Conservation (phyloP, 805 yeast genomes). For the Candida andamanensis region DNA sequence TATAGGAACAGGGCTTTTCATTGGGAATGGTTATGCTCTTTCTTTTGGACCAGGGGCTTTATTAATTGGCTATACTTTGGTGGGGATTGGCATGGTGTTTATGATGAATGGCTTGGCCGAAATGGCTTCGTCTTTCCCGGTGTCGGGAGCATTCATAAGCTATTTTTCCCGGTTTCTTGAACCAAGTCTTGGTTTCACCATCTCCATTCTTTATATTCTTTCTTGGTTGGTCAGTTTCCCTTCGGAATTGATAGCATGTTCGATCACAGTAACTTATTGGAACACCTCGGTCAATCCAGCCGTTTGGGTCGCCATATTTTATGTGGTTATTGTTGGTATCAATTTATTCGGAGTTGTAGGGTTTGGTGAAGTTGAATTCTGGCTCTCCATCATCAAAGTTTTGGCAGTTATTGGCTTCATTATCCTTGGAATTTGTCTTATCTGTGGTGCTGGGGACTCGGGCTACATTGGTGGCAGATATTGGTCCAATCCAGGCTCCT, state of each 20-base stretch:
- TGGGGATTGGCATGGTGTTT: slow-evolving; percentile 51
- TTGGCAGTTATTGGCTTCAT: slow-evolving; percentile 31
- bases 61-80: slow-evolving; percentile 52
- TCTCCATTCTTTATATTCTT: slow-evolving; percentile 29
- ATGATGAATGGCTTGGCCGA: slow-evolving; percentile 63
- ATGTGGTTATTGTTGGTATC: slow-evolving; percentile 21
- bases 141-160: slow-evolving; percentile 35
- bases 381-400: slow-evolving; percentile 27
- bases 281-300: slow-evolving; percentile 25
- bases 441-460: slow-evolving; percentile 31
- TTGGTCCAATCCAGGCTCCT: slow-evolving; percentile 32
- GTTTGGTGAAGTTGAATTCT: slow-evolving; percentile 33
- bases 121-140: slow-evolving; percentile 45
- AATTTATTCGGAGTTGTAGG: slow-evolving; percentile 34
- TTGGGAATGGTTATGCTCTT: slow-evolving; percentile 42
- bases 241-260: slow-evolving; percentile 33
- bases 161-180: slow-evolving; percentile 32
- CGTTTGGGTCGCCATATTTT: slow-evolving; percentile 34
- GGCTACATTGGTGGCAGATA: slow-evolving; percentile 30
- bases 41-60: slow-evolving; percentile 38
- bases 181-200: slow-evolving; percentile 32
- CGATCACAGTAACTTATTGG: slow-evolving; percentile 34
- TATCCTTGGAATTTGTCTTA: slow-evolving; percentile 28
- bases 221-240: slow-evolving; percentile 34
- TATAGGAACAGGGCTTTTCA: slow-evolving; percentile 60